Conservation (phyloP, 768 basidiomycete species). For the Podaxis mareebaensis region DNA sequence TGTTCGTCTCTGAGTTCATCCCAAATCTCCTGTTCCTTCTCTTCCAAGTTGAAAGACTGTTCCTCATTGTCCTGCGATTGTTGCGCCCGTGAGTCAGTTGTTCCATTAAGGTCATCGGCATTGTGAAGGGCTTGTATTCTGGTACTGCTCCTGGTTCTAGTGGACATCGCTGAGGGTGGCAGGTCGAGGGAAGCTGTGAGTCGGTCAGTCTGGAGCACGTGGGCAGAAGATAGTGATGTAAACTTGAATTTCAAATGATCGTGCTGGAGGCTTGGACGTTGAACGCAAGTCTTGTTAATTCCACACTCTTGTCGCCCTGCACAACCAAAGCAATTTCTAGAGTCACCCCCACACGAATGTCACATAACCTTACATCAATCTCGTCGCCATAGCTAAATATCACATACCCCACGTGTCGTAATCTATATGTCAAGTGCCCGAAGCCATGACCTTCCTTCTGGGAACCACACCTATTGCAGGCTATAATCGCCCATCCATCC, state of each 20-base stretch:
- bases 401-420: neutral
- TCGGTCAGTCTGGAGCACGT: neutral
- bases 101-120: conserved; percentile 26
- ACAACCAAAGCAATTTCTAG: too few relatives aligned
- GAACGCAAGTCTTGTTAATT: neutral
- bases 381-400: neutral
- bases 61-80: conserved; percentile 15
- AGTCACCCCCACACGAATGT: too few relatives aligned
- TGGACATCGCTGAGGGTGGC: conserved; percentile 27
- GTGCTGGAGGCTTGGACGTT: neutral
- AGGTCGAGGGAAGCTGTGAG: neutral
- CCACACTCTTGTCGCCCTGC: neutral
- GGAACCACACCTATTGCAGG: neutral
- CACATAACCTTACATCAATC: neutral
- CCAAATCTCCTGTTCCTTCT: conserved; percentile 70
- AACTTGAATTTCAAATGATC: too few relatives aligned
- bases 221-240: neutral
- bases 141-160: conserved; percentile 52
- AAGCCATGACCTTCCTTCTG: neutral
- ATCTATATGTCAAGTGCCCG: neutral
- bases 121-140: conserved; percentile 33
- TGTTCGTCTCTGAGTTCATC: conserved; percentile 77
- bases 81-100: conserved; percentile 12
- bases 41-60: conserved; percentile 22
- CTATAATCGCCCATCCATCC: neutral